Evolutionary conservation across 106 monocot species (phyloP), one percentile per base, ranked within the genome.

Genomic region (Vanilla planifolia): DNA sequence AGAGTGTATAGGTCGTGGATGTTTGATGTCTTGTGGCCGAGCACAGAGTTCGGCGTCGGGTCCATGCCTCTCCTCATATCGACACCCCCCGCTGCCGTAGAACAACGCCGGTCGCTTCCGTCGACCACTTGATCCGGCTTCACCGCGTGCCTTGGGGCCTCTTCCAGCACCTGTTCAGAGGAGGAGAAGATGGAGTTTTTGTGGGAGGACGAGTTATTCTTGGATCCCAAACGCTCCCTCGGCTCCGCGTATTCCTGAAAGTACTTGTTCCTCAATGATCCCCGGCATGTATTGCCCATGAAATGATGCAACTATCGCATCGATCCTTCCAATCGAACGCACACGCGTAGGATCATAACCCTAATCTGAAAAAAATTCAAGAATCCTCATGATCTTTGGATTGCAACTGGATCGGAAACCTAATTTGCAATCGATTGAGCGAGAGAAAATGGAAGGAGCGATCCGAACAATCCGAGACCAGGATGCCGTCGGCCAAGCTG

Each of bases 251-350:
- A 39, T 48, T 33, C 29, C 11, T 23, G 33, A n/a, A 55, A 64
- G 41, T 63, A 28, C 28, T 55, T 67, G 59, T 29, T 63, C 19
- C 62, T 46, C 29, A 80, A 64, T 34, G 75, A 67, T 28, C 82
- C 87, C 16, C 82, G 67, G 79, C 87, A 88, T 21, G 87, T 60
- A 42, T 88, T 88, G 73, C 87, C 87, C 87, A 88, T 88, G 55
- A 73, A 82, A n/a, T n/a, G n/a, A n/a, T n/a, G n/a, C n/a, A n/a
- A 64, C 59, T 55, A 55, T 33, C n/a, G 55, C 55, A 55, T 55
- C 25, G 55, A 51, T 28, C 51, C 51, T 27, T 10, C 19, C 0
- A 51, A 1, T 27, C 11, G 27, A 51, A 6, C 5, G 10, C 37
- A 0, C 7, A 37, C n/a, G 7, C 34, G 4, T 16, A 1, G 33